A percentile compares a stretch with the other conserved stretches of the same genome.
phyloP scores from a whole-genome alignment of 1,284 basidiomycete species.

The Trametes versicolor region DNA sequence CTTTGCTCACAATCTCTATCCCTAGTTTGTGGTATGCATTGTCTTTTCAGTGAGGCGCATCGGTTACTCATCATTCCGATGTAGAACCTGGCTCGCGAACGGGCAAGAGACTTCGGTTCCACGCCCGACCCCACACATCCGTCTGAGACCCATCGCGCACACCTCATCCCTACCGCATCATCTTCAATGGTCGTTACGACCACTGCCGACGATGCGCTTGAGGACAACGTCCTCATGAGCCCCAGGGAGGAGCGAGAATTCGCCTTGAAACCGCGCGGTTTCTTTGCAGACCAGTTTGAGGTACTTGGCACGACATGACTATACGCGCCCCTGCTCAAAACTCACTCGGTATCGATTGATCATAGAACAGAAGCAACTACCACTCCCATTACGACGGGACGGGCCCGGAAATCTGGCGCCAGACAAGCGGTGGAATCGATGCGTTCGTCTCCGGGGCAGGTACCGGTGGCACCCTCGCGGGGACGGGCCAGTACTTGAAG shows the following conservation, averaged over 20 bases:
- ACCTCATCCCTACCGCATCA: conserved; percentile 41
- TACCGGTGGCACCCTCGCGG: conserved; percentile 96
- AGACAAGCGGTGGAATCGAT: conserved; percentile 85
- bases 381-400: conserved; percentile 91
- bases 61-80: neutral
- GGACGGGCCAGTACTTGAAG: conserved; percentile 85
- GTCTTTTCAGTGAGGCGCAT: neutral
- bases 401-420: conserved; percentile 95
- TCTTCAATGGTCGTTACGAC: conserved; percentile 66
- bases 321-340: neutral
- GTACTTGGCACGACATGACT: conserved; percentile 44
- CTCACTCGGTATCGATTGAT: neutral
- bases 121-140: conserved; percentile 41
- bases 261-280: conserved; percentile 67
- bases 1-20: too few relatives aligned
- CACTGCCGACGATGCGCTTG: conserved; percentile 50
- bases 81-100: conserved; percentile 84
- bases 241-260: conserved; percentile 55
- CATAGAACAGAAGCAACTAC: conserved; percentile 88
- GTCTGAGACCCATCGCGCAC: conserved; percentile 24
- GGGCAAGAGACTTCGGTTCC: conserved; percentile 77
- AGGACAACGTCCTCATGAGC: conserved; percentile 51
- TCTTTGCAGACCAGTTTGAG: conserved; percentile 97
- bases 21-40: conserved; percentile 18
- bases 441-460: conserved; percentile 97